phyloP scores from a whole-genome alignment of 2,329 filamentous ascomycete genomes.

The Xylariales sp. region DNA sequence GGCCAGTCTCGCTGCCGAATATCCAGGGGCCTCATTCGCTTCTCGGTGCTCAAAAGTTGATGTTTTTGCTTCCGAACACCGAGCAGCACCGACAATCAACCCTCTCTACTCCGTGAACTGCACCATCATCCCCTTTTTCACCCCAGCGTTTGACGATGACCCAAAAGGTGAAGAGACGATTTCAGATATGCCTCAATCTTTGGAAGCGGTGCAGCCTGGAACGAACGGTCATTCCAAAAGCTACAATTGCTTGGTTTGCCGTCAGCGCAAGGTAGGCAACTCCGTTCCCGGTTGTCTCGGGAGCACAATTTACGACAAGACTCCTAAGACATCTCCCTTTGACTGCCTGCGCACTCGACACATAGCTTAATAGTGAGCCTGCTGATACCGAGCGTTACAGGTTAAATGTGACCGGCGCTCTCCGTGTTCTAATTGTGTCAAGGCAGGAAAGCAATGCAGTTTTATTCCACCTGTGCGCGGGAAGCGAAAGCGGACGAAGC shows the following conservation, averaged over 20 bases:
- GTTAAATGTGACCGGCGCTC: slow-evolving; percentile 36
- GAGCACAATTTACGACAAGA: too few relatives aligned
- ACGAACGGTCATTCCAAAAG: slow-evolving; percentile 9
- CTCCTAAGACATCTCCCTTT: too few relatives aligned
- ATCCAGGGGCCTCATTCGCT: slow-evolving; percentile 12
- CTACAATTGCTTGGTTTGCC: slow-evolving; percentile 30
- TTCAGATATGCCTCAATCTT: too few relatives aligned
- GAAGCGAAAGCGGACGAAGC: slow-evolving; percentile 21
- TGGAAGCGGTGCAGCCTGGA: too few relatives aligned
- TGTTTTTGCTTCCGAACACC: slow-evolving; percentile 15
- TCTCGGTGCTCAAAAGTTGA: slow-evolving; percentile 17
- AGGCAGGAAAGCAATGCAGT: slow-evolving; percentile 30
- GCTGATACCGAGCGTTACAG: too few relatives aligned
- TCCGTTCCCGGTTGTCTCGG: too few relatives aligned
- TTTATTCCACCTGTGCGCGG: slow-evolving; percentile 26
- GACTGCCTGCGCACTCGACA: too few relatives aligned
- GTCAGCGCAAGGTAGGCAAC: slow-evolving; percentile 35
- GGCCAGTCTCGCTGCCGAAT: too few relatives aligned
- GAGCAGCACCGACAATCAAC: slow-evolving; percentile 10
- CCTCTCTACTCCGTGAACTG: neutral
- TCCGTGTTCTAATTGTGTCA: slow-evolving; percentile 41
- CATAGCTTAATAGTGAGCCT: too few relatives aligned
- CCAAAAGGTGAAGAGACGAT: too few relatives aligned
- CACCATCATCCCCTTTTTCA: slow-evolving; percentile 1
- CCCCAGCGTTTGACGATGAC: too few relatives aligned